Evolutionary conservation across 192 early-diverging fungal genomes (phyloP), one percentile per base, ranked within the genome.

Genomic region (Coemansia sp.): DNA sequence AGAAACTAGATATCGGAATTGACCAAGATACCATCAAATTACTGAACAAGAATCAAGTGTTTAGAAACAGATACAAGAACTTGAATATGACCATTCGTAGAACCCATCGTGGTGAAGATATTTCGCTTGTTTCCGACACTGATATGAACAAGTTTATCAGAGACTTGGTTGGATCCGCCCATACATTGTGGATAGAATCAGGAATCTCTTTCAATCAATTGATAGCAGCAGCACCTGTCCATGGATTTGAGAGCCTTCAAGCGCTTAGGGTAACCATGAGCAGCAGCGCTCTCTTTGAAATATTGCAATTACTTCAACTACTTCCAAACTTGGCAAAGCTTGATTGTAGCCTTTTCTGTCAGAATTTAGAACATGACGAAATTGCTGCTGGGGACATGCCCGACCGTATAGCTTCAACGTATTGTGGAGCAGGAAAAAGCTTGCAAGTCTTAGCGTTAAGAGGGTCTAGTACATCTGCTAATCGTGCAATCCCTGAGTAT

Each of bases 121-220:
- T 93, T 1, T 97, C 96, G 4, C 27, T 31, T 53, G 64, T 93
- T 88, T 51, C 84, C 85, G 35, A 98, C 87, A 5, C 97, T 95
- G 16, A 88, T 87, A 75, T 99, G 96, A 3, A 97, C 89, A 75
- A 97, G 94, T 83, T 98, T 97, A 61, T 95, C 92, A 13, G 96
- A 91, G 77, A 31, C 11, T 13, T 53, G 27, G 50, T 27, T 4
- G 50, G 50, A 14, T 3, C 24, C 14, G 50, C 50, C 13, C 50
- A 31, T 3, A 29, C 9, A 14, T 19, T 36, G n/a, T n/a, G 1
- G 4, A n/a, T 36, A 7, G 4, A 36, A 11, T 5, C 2, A 1
- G 7, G 29, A 9, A 27, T 27, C 17, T 4, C 1, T 33, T 3
- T 9, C 46, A 48, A 5, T 36, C 14, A n/a, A 36, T 2, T 31